These are phyloP conservation scores for Exophiala xenobiotica DNA, from an alignment of 2,329 filamentous ascomycete genomes.

Conservation along the genomic window DNA sequence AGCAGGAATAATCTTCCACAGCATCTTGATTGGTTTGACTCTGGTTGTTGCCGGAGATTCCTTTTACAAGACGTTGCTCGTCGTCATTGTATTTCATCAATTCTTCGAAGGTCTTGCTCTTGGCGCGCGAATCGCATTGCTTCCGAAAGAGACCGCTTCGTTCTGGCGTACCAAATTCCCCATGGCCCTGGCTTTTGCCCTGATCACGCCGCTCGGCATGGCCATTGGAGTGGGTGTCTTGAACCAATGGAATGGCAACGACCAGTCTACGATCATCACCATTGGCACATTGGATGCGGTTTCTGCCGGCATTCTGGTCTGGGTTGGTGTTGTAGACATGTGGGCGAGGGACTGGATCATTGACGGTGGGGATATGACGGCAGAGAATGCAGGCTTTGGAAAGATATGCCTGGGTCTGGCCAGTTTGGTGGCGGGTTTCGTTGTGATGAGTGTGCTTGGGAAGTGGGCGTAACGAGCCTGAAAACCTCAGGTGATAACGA, in stretches of 20 bases:
- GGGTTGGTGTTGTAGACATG: slow-evolving; percentile 79
- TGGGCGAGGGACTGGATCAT: slow-evolving; percentile 73
- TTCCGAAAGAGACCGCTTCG: slow-evolving; percentile 38
- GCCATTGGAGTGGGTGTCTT: slow-evolving; percentile 74
- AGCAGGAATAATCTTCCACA: slow-evolving; percentile 73
- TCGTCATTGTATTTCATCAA: slow-evolving; percentile 74
- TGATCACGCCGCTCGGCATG: slow-evolving; percentile 77
- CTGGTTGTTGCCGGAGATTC: slow-evolving; percentile 51
- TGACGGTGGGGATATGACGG: slow-evolving; percentile 56
- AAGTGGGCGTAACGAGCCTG: slow-evolving; percentile 70
- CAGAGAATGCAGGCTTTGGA: slow-evolving; percentile 43
- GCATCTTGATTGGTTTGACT: slow-evolving; percentile 57
- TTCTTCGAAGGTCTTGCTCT: slow-evolving; percentile 76
- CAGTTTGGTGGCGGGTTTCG: slow-evolving; percentile 61
- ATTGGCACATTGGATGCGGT: slow-evolving; percentile 73
- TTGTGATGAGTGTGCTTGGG: slow-evolving; percentile 69
- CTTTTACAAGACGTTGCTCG: slow-evolving; percentile 52
- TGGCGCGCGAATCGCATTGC: slow-evolving; percentile 66
- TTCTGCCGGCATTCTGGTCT: slow-evolving; percentile 73
- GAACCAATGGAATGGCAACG: slow-evolving; percentile 70
- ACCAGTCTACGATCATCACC: slow-evolving; percentile 65
- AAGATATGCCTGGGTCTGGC: slow-evolving; percentile 53
- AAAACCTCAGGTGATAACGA: too few species aligned
- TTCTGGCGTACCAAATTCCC: slow-evolving; percentile 66
- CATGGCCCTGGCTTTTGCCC: slow-evolving; percentile 63